Percentiles rank a stretch among this genome's conserved stretches.
Evolutionary conservation across 352 stramenopile species (phyloP).

Genomic region (Bremia lactucae): DNA sequence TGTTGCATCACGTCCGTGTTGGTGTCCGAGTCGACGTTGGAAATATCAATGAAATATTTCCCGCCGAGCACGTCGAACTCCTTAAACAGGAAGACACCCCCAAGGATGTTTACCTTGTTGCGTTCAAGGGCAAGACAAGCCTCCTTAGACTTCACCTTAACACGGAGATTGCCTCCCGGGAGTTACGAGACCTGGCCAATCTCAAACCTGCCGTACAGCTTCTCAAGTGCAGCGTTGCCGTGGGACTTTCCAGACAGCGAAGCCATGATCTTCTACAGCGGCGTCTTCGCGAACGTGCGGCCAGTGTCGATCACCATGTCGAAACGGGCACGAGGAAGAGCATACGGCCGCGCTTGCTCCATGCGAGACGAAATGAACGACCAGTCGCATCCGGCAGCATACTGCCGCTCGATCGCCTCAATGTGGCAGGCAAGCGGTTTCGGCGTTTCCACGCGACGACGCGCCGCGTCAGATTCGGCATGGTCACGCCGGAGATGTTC

Average conservation of each 20-base stretch:
- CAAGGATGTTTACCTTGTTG: neutral
- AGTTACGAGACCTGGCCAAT: neutral
- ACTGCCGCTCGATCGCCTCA: too few species aligned
- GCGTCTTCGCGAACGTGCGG: neutral
- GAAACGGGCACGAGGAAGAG: neutral
- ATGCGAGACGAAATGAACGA: too few species aligned
- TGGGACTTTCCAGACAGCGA: neutral
- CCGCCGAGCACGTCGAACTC: neutral
- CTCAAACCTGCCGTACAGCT: neutral
- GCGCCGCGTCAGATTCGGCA: neutral
- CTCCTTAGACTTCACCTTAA: neutral
- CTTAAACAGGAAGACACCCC: too few species aligned
- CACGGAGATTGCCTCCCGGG: too few species aligned
- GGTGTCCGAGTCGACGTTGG: neutral
- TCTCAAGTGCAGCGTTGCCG: neutral
- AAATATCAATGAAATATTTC: neutral
- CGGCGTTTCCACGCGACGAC: neutral
- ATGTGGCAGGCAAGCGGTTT: too few species aligned
- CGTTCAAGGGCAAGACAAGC: neutral
- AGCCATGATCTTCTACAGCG: neutral
- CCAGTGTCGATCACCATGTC: neutral
- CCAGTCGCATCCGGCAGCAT: too few species aligned
- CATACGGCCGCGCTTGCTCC: neutral
- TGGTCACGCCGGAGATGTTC: neutral
- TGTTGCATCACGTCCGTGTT: neutral